A percentile compares a stretch with the other conserved stretches of the same genome.
These are phyloP conservation scores for Schizophyllum amplum DNA, from an alignment of 1,284 basidiomycete species.

Conservation along the genomic window DNA sequence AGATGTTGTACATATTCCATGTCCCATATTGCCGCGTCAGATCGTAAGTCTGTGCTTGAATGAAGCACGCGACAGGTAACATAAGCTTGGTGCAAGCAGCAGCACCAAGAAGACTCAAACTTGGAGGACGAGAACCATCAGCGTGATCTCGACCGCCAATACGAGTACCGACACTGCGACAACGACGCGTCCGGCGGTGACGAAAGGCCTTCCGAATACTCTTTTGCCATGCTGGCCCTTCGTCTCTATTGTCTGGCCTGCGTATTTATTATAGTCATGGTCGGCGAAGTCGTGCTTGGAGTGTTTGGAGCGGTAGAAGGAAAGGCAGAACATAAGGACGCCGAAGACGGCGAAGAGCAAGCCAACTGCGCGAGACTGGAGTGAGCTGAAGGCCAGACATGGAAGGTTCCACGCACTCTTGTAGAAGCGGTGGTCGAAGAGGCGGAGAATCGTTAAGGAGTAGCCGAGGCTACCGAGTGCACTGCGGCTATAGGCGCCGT, in stretches of 20 bases:
- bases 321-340: slow-evolving; percentile 49
- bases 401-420: slow-evolving; percentile 36
- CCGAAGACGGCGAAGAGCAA: slow-evolving; percentile 64
- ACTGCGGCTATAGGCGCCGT: slow-evolving; percentile 73
- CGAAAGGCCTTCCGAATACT: slow-evolving; percentile 67
- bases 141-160: slow-evolving; percentile 51
- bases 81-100: too few species aligned
- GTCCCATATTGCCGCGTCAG: too few species aligned
- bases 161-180: slow-evolving; percentile 55
- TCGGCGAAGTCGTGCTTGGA: slow-evolving; percentile 73
- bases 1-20: neutral
- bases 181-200: slow-evolving; percentile 74
- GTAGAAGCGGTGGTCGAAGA: slow-evolving; percentile 69
- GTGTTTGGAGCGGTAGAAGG: slow-evolving; percentile 54
- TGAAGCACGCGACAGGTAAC: too few species aligned
- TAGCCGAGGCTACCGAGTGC: slow-evolving; percentile 71
- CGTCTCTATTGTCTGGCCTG: slow-evolving; percentile 30
- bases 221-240: slow-evolving; percentile 51
- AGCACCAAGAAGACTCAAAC: too few species aligned
- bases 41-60: too few species aligned
- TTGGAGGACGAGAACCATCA: slow-evolving; percentile 51
- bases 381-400: too few species aligned
- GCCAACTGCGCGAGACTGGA: slow-evolving; percentile 43
- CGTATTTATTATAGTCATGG: neutral
- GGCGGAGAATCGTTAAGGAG: slow-evolving; percentile 63